Conservation (phyloP, 768 basidiomycete genomes). For the Flagelloscypha sp. region DNA sequence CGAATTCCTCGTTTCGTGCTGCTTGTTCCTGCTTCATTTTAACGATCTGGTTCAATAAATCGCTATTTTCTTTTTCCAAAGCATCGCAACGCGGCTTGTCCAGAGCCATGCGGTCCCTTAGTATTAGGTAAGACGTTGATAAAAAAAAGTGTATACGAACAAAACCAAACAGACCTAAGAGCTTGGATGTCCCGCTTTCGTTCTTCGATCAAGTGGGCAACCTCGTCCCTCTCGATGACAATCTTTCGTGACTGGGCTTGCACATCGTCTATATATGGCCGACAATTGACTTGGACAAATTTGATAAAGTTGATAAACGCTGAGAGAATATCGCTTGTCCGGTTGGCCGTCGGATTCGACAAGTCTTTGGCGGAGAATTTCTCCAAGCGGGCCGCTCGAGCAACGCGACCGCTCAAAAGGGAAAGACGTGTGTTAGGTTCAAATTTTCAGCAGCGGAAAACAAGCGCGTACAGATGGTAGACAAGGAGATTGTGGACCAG, state of each 20-base stretch:
- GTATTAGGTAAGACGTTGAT: slow-evolving; percentile 1
- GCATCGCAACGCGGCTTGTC: slow-evolving; percentile 63
- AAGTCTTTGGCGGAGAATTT: slow-evolving; percentile 76
- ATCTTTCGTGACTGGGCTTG: slow-evolving; percentile 50
- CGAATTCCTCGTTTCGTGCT: slow-evolving; percentile 53
- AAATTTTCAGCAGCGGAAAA: slow-evolving; percentile 1
- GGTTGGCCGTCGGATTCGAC: slow-evolving; percentile 59
- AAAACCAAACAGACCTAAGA: slow-evolving; percentile 41
- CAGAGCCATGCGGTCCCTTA: slow-evolving; percentile 53
- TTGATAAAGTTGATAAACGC: slow-evolving; percentile 92
- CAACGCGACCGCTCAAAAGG: slow-evolving; percentile 51
- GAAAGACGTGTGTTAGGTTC: slow-evolving; percentile 3
- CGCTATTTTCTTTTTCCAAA: slow-evolving; percentile 50
- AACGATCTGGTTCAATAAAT: slow-evolving; percentile 57
- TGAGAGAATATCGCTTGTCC: slow-evolving; percentile 70
- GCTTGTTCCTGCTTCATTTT: slow-evolving; percentile 60
- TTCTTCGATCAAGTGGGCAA: slow-evolving; percentile 38
- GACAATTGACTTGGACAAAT: slow-evolving; percentile 69
- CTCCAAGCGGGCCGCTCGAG: slow-evolving; percentile 62
- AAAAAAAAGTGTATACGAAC: no score
- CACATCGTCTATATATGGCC: slow-evolving; percentile 51
- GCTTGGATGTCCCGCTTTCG: slow-evolving; percentile 42
- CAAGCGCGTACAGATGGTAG: slow-evolving; percentile 51
- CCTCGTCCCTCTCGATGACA: slow-evolving; percentile 53
- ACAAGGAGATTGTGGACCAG: slow-evolving; percentile 57